A percentile compares a stretch with the other conserved stretches of the same genome.
Conservation (phyloP, 305 asterid species). For the Ajuga reptans region DNA sequence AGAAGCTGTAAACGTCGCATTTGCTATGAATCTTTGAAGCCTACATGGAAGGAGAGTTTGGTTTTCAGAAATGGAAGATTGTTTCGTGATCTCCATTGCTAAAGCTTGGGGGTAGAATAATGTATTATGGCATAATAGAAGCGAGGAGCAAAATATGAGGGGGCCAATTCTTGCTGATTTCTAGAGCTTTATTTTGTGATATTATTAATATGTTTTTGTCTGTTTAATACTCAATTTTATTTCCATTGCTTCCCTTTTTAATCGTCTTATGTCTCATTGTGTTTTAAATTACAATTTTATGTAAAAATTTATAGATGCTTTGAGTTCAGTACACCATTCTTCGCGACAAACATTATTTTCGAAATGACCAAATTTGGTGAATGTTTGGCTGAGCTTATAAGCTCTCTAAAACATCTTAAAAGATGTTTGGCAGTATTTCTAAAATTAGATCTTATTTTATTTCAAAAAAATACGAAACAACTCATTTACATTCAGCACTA, state of each 20-base stretch:
- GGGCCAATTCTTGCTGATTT: constrained; percentile 21
- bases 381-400: too few species aligned
- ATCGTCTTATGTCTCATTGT: too few species aligned
- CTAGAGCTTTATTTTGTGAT: constrained; percentile 20
- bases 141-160: constrained; percentile 13
- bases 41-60: not conserved
- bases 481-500: too few species aligned
- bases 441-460: too few species aligned
- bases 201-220: not conserved
- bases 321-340: too few species aligned
- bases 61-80: not conserved
- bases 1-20: not conserved
- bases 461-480: too few species aligned
- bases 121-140: constrained; percentile 11
- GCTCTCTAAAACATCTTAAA: too few species aligned
- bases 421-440: too few species aligned
- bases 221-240: not conserved
- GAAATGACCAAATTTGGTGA: too few species aligned
- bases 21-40: not conserved
- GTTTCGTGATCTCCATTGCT: constrained; percentile 7
- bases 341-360: too few species aligned
- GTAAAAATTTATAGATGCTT: too few species aligned
- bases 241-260: not conserved
- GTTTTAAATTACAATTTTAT: too few species aligned
- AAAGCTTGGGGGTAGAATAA: not conserved